Evolutionary conservation across 208 protist genomes (phyloP), one percentile per base, ranked within the genome.

Genomic region (Leishmania major): DNA sequence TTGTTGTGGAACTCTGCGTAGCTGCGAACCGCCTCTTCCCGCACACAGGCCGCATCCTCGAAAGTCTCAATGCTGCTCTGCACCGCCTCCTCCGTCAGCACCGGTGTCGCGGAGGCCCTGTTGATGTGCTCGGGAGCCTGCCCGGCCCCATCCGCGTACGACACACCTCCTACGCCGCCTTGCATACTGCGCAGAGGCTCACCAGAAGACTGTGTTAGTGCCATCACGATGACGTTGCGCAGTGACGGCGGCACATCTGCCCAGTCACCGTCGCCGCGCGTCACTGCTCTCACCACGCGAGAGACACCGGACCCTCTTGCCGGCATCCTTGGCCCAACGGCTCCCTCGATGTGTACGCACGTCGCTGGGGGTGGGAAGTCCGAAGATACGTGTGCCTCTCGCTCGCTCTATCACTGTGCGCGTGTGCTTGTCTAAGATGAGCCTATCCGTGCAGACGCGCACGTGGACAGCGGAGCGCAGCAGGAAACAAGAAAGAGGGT

Each of bases 1-100:
- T 35, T 93, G 89, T 97, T 97, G 87, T 97, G 94, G 53, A 97
- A 93, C 84, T 93, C 89, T 17, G 91, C 92, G 59, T 88, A 95
- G 86, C 83, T 90, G 49, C 94, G 92, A 67, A 94, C 91, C 28
- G 91, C 90, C 88, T 95, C 82, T 49, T 89, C 87, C 15, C 94
- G 92, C 79, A 96, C 83, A 88, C 88, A 89, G 51, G 80, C 85
- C 0, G 86, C 94, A 69, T 97, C 94, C 69, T 89, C 90, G 78
- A 97, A 97, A n/a, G 91, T 96, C 0, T 82, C 82, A 28, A 97
- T 87, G 78, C 91, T 94, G 64, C 85, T 87, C 83, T 96, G 91
- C 74, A 97, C 81, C 49, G 80, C 80, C 53, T 75, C 88, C 69
- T 97, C 94, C 31, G 92, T 89, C 55, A 97, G 87, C 43, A 88